phyloP scores from a whole-genome alignment of 2,329 filamentous ascomycete genomes.

The Phialophora expanda region DNA sequence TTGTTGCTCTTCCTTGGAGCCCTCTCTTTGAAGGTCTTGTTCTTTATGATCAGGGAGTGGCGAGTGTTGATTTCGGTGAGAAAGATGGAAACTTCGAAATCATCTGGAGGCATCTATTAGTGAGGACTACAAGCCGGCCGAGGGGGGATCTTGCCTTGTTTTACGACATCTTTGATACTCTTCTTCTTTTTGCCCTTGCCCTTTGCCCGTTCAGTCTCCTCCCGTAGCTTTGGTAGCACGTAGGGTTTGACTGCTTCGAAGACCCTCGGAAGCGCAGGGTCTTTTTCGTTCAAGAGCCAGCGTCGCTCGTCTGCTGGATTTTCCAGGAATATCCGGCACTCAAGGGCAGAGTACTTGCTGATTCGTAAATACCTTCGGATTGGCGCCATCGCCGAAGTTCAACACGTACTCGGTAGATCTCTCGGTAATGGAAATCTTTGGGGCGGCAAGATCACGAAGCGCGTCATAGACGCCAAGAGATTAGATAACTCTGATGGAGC shows the following conservation, averaged over 20 bases:
- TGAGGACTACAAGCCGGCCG: constrained; percentile 4
- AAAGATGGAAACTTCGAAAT: constrained; percentile 95
- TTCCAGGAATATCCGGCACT: constrained; percentile 94
- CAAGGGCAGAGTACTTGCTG: constrained; percentile 90
- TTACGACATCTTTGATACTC: constrained; percentile 84
- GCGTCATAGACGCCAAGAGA: constrained; percentile 27
- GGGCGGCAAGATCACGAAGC: background rate
- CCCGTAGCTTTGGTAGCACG: constrained; percentile 86
- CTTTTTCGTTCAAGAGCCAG: constrained; percentile 79
- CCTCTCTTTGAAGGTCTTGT: constrained; percentile 74
- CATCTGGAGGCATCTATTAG: constrained; percentile 62
- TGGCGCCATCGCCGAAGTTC: constrained; percentile 35
- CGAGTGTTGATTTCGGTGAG: constrained; percentile 83
- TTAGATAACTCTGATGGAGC: constrained; percentile 21
- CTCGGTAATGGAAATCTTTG: background rate
- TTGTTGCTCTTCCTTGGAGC: constrained; percentile 59
- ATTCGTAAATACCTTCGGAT: constrained; percentile 75
- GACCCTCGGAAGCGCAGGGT: constrained; percentile 78
- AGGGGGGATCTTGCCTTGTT: constrained; percentile 63
- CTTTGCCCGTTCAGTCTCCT: constrained; percentile 70
- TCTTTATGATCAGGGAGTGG: constrained; percentile 84
- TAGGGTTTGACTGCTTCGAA: constrained; percentile 84
- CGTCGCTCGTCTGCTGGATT: constrained; percentile 80
- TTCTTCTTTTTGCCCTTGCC: constrained; percentile 75
- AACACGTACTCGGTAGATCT: background rate